Base-by-base conservation (phyloP, 768 basidiomycete species). In the Agaricus bisporus region DNA sequence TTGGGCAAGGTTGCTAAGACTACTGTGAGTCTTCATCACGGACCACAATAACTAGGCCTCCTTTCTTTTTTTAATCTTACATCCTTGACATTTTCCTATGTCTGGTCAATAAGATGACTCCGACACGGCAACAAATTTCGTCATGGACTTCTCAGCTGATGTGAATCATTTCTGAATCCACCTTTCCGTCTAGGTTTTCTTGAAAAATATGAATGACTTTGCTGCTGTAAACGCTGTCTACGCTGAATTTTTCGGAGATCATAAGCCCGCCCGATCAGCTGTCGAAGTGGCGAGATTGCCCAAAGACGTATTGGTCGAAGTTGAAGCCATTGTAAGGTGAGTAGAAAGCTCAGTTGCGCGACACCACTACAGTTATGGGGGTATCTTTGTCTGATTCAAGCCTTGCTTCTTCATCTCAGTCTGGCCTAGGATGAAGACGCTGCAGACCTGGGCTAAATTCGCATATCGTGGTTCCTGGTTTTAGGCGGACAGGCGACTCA, bases 131-230 rank as follows among this genome's bases (percentile, higher is more conserved):
- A 32, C 32, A 32, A 32, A 32, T 32, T 32, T 32, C 14, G 26
- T 32, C 28, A 5, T 26, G 44, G 22, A 11, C 32, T 32, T 32
- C 12, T 26, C 3, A 25, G 9, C 25, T 42, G 25, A 41, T 41
- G 22, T 35, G 29, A 32, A 41, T 45, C 45, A 36, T 29, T 17
- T 41, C 56, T 26, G 20, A 50, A 2, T 22, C 4, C 32, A 11
- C 5, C 32, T 32, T 32, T 32, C 32, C 32, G 11, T 32, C 32
- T 56, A 94, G 92, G 86, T 95, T 22, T 98, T 97, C 73, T 70
- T 98, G 66, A 92, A 95, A 68, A 73, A 80, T 57, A 95, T 98
- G 91, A 75, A 90, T 59, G 90, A 99, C 68, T 98, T 98, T 64
- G 82, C 64, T 3, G 72, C 78, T 38, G 82, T 97, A 62, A 98